Evolutionary conservation across 2,329 filamentous ascomycete genomes (phyloP).

Genomic region (Ceratocystis cubensis): DNA sequence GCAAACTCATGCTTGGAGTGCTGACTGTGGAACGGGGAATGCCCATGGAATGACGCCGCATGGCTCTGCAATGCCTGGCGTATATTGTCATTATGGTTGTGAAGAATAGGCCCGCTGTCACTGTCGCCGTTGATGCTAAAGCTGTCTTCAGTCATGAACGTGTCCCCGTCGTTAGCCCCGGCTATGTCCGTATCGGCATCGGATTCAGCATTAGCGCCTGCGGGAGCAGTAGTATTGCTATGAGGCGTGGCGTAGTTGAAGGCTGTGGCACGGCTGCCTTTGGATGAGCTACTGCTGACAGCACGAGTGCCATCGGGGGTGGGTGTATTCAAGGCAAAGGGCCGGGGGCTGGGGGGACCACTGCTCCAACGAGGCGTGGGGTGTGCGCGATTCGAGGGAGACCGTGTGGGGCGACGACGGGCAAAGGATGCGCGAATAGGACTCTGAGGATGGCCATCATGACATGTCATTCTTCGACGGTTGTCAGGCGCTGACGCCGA

Average conservation of each 20-base stretch:
- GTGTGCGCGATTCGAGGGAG: constrained; percentile 39
- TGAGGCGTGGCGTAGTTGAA: constrained; percentile 66
- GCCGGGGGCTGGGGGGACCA: constrained; percentile 34
- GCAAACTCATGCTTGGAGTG: not conserved
- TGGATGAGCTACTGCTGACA: constrained; percentile 22
- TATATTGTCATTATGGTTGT: constrained; percentile 20
- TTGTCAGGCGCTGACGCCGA: not conserved
- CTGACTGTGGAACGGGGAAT: constrained; percentile 14
- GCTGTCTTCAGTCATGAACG: constrained; percentile 30
- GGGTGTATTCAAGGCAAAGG: constrained; percentile 27
- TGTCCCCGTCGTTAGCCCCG: constrained; percentile 24
- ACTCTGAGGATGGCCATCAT: constrained; percentile 7
- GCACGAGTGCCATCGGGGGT: constrained; percentile 5
- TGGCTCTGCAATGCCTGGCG: constrained; percentile 22
- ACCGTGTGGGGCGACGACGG: constrained; percentile 39
- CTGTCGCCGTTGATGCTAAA: constrained; percentile 25
- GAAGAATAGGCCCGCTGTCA: constrained; percentile 24
- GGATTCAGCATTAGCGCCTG: constrained; percentile 23
- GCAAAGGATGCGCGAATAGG: not conserved
- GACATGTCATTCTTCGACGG: constrained; percentile 14
- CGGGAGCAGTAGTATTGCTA: constrained; percentile 43
- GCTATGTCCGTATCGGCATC: constrained; percentile 24
- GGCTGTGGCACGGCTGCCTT: constrained; percentile 33
- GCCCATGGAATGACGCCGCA: constrained; percentile 20
- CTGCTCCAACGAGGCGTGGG: constrained; percentile 46